A percentile compares a stretch with the other conserved stretches of the same genome.
Conservation (phyloP, 1,284 basidiomycete genomes). For the Hemileia vastatrix region DNA sequence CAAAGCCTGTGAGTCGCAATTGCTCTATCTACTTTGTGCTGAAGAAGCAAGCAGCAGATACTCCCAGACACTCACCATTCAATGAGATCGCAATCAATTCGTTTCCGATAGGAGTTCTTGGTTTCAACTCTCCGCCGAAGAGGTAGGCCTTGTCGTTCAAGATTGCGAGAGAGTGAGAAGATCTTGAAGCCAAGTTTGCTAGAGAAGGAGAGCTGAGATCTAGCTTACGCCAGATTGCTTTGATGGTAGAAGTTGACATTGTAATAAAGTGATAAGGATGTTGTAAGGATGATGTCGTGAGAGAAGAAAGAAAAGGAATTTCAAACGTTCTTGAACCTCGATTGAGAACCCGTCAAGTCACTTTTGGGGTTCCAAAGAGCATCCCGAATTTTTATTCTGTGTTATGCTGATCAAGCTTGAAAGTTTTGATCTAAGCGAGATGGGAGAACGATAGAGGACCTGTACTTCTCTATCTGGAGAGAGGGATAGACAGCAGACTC, state of each 20-base stretch:
- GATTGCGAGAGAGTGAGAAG: constrained; percentile 42
- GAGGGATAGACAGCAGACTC: too few species aligned
- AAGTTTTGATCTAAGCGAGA: too few species aligned
- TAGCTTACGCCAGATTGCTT: not conserved
- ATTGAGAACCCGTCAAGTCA: too few species aligned
- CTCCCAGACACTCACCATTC: constrained; percentile 23
- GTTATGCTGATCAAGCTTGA: too few species aligned
- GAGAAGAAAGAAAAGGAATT: not conserved
- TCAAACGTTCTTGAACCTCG: too few species aligned
- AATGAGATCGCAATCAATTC: constrained; percentile 29
- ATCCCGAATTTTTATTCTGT: too few species aligned
- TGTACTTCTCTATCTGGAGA: too few species aligned
- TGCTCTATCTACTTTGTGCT: constrained; percentile 25
- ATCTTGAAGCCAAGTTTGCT: too few species aligned
- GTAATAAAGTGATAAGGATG: not conserved
- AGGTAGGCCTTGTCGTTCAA: constrained; percentile 36
- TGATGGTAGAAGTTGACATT: not conserved
- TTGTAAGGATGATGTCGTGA: not conserved
- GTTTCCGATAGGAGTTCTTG: constrained; percentile 46
- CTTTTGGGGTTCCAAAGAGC: too few species aligned
- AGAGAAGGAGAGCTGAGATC: not conserved
- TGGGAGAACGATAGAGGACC: too few species aligned
- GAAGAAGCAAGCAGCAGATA: not conserved
- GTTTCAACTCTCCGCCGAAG: constrained; percentile 48
- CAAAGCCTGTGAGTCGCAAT: constrained; percentile 23